These are phyloP conservation scores for Malus hybrid DNA, from an alignment of 331 rosid genomes.

Conservation along the genomic window DNA sequence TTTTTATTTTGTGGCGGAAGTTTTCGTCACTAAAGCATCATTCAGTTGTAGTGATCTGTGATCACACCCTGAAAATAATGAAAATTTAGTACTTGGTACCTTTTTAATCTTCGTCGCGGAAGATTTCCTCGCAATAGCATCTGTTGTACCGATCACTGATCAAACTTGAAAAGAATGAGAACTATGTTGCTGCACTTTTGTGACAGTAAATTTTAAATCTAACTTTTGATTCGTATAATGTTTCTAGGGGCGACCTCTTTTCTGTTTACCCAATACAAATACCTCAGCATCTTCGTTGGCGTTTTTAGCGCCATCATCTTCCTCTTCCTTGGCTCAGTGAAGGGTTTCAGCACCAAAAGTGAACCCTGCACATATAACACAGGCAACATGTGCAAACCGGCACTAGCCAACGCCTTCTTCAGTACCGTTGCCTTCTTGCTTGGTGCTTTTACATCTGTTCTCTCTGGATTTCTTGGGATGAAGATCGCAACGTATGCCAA, in stretches of 20 bases:
- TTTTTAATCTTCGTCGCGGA: too few relatives aligned
- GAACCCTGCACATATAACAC: constrained; percentile 62
- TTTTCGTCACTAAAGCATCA: too few relatives aligned
- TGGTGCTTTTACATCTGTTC: constrained; percentile 54
- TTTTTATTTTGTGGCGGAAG: too few relatives aligned
- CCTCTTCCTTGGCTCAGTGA: constrained; percentile 61
- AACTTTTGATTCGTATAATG: constrained; percentile 4
- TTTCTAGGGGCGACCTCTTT: constrained; percentile 65
- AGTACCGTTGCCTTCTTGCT: constrained; percentile 53
- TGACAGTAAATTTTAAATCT: neutral
- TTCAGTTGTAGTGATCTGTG: too few relatives aligned
- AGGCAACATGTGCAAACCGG: constrained; percentile 57
- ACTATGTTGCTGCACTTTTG: neutral
- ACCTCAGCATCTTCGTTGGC: constrained; percentile 46
- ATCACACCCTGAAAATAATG: too few relatives aligned
- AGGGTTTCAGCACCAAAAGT: constrained; percentile 56
- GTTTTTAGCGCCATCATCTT: constrained; percentile 45
- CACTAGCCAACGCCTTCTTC: constrained; percentile 54
- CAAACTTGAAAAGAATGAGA: too few relatives aligned
- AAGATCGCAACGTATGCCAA: constrained; percentile 69
- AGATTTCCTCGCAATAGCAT: too few relatives aligned
- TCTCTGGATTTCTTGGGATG: constrained; percentile 65
- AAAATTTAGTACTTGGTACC: too few relatives aligned
- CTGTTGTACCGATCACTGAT: too few relatives aligned
- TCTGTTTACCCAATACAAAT: constrained; percentile 48